Conservation (phyloP, 306 rosid genomes). For the Cicer chorassanicum region DNA sequence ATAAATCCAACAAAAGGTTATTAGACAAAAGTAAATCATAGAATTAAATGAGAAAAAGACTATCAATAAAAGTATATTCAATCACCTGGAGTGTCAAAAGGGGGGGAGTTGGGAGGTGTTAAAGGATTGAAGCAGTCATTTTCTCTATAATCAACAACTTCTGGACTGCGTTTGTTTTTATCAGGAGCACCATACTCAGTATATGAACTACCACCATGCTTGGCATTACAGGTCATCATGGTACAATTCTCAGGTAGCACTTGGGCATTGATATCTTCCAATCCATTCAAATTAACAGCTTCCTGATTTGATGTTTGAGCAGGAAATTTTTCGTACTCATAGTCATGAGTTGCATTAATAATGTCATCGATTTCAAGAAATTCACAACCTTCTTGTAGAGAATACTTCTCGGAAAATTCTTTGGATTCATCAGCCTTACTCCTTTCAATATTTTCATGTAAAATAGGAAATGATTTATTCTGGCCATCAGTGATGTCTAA, state of each 20-base stretch:
- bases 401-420: constrained; percentile 23
- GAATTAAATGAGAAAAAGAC: background rate
- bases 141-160: constrained; percentile 34
- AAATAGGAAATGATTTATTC: constrained; percentile 14
- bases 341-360: constrained; percentile 37
- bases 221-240: background rate
- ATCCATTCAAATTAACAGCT: constrained; percentile 16
- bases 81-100: constrained; percentile 64
- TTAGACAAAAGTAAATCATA: constrained; percentile 34
- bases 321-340: constrained; percentile 4
- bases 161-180: constrained; percentile 3
- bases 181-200: constrained; percentile 23
- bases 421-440: constrained; percentile 39
- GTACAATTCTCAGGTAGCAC: background rate
- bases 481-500: constrained; percentile 55
- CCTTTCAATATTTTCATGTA: constrained; percentile 11
- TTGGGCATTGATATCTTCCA: constrained; percentile 28
- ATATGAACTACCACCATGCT: constrained; percentile 29
- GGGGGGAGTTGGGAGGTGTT: constrained; percentile 67
- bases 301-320: constrained; percentile 33
- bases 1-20: constrained; percentile 35
- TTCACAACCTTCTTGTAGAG: constrained; percentile 23
- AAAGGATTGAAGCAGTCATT: constrained; percentile 51
- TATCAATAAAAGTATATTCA: background rate
- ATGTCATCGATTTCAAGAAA: constrained; percentile 35